These are phyloP conservation scores for Hyphopichia buzzinii DNA, from an alignment of 1,139 yeast genomes.

Conservation along the genomic window DNA sequence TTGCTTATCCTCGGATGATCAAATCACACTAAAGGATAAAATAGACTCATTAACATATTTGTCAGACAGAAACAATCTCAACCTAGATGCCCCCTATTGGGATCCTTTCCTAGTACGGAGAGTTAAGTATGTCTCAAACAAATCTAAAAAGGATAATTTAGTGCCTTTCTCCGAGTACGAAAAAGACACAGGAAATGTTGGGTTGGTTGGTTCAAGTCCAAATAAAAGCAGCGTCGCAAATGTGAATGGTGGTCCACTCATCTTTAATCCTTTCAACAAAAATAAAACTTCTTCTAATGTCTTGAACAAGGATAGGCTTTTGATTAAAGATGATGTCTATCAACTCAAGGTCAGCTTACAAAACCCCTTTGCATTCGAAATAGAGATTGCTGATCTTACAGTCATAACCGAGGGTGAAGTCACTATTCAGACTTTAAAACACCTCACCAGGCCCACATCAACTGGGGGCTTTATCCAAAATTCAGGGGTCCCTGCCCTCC, in stretches of 20 bases:
- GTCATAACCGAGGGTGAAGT: conserved; percentile 35
- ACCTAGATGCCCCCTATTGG: conserved; percentile 50
- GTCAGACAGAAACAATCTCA: conserved; percentile 16
- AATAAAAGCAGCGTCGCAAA: background rate
- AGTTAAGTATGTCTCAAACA: conserved; percentile 31
- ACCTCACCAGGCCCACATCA: conserved; percentile 11
- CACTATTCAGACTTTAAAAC: conserved; percentile 27
- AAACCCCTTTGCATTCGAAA: conserved; percentile 78
- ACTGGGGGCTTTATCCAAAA: conserved; percentile 1
- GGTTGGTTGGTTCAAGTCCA: conserved; percentile 8
- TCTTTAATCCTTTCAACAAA: conserved; percentile 38
- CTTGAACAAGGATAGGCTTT: conserved; percentile 28
- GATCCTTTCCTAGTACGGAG: conserved; percentile 67
- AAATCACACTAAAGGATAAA: conserved; percentile 26
- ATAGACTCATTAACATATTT: conserved; percentile 20
- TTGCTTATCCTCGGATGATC: conserved; percentile 42
- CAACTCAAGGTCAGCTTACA: conserved; percentile 59
- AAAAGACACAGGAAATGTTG: conserved; percentile 9
- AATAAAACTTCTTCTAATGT: conserved; percentile 6
- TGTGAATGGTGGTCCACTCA: conserved; percentile 11
- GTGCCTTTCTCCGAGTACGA: conserved; percentile 34
- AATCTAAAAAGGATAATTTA: conserved; percentile 23
- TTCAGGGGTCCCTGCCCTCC: conserved; percentile 1
- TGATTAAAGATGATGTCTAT: conserved; percentile 56
- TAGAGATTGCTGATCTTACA: conserved; percentile 56